phyloP scores from a whole-genome alignment of 495 filamentous ascomycete genomes.

The Schizothecium vesticola region DNA sequence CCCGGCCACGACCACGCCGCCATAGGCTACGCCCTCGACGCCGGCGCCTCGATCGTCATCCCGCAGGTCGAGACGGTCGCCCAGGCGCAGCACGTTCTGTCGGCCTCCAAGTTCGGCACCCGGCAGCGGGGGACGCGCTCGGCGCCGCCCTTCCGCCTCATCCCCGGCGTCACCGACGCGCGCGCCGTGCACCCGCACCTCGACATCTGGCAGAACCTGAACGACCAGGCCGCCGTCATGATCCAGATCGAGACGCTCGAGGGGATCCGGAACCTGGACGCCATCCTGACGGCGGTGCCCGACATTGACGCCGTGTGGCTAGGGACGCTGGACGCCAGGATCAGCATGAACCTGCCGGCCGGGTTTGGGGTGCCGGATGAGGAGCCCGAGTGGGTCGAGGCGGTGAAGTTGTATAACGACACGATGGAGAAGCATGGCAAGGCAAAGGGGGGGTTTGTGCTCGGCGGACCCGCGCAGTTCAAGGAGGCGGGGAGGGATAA shows the following conservation, averaged over 20 bases:
- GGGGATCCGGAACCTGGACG: slow-evolving; percentile 49
- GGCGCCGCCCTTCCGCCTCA: slow-evolving; percentile 36
- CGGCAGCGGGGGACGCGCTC: slow-evolving; percentile 33
- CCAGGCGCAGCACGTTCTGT: slow-evolving; percentile 39
- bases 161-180: slow-evolving; percentile 32
- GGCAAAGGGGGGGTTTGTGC: slow-evolving; percentile 20
- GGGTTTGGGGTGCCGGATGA: slow-evolving; percentile 16
- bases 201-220: slow-evolving; percentile 31
- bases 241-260: slow-evolving; percentile 50
- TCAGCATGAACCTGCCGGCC: slow-evolving; percentile 36
- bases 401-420: slow-evolving; percentile 28
- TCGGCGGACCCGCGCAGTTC: not conserved
- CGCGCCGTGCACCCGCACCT: slow-evolving; percentile 19
- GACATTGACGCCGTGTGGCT: slow-evolving; percentile 44
- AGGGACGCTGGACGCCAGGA: slow-evolving; percentile 37
- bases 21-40: slow-evolving; percentile 45
- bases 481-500: not conserved
- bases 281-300: slow-evolving; percentile 42
- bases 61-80: slow-evolving; percentile 46
- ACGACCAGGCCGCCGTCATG: slow-evolving; percentile 42
- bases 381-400: slow-evolving; percentile 39
- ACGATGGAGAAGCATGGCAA: slow-evolving; percentile 40
- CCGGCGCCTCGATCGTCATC: slow-evolving; percentile 40
- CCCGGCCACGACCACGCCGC: slow-evolving; percentile 43
- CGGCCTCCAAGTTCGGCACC: slow-evolving; percentile 38